Conservation (phyloP, 352 stramenopile species). For the Pythium vanterpoolii region DNA sequence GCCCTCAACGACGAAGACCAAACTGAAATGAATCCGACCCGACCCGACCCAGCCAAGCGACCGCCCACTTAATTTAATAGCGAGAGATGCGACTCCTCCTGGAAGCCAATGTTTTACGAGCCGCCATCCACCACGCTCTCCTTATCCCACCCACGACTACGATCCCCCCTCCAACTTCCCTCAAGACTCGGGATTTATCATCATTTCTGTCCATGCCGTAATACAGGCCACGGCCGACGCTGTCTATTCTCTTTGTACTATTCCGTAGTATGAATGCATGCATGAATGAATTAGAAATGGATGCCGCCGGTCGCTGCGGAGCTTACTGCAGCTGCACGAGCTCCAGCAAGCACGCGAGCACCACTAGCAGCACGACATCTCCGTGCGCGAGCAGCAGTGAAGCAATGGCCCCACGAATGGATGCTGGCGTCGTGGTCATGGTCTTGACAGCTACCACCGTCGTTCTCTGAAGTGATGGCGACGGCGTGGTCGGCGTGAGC, state of each 20-base stretch:
- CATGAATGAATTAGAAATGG: too few species aligned
- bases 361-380: conserved; percentile 24
- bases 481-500: neutral
- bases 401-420: neutral
- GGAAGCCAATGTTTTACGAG: neutral
- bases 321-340: conserved; percentile 1
- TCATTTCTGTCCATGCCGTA: neutral
- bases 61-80: conserved; percentile 23
- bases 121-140: neutral
- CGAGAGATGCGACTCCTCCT: neutral
- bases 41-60: neutral
- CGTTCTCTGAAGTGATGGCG: neutral
- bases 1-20: neutral
- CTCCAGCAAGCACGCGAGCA: conserved; percentile 11
- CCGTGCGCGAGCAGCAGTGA: conserved; percentile 18
- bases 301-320: too few species aligned
- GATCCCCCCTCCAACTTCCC: neutral
- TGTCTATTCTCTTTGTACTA: too few species aligned
- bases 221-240: too few species aligned
- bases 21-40: too few species aligned
- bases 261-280: too few species aligned
- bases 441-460: neutral
- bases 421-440: neutral
- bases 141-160: too few species aligned
- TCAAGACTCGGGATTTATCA: neutral